Base-by-base conservation (phyloP, 2,329 filamentous ascomycete genomes). In the Alternaria brassicae region DNA sequence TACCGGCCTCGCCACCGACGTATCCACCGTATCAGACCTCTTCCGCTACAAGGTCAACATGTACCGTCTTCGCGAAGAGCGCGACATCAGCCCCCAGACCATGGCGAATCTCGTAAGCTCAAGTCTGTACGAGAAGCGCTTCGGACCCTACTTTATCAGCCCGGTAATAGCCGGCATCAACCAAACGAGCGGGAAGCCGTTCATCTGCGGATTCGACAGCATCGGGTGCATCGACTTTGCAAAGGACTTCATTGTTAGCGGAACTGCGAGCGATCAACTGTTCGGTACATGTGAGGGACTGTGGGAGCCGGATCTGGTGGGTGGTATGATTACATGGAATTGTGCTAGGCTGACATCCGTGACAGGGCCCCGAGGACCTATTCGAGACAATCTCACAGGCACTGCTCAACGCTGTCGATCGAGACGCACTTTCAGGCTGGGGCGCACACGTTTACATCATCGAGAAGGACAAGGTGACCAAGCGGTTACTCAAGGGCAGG, bases 21-120 rank as follows among this genome's bases (percentile, higher is more conserved):
- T 99, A 67, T 88, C 87, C 67, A 98, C 94, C 71, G 94, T 99
- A 70, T 91, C 90, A 73, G 94, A 99, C 82, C 90, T 98, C 70
- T 96, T 99, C 87, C 93, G 95, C 77, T 98, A 97, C 89, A 99
- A 99, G 86, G 92, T 96, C 80, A 99, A 99, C 87, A 96, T 99
- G 91, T 99, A 99, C 87, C 91, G 95, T 68, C 88, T 99, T 75
- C 92, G 95, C 76, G 95, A 99, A 85, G 95, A 99, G 86, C 93
- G 95, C 77, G 87, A 93, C 84, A 98, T 99, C 81, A 90, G 91
- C 56, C 95, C 95, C 44, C 87, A 91, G 79, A 99, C 95, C 59
- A 93, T 99, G 82, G 93, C 95, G 80, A 97, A 99, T 84, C 88
- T 99, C 69, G 93, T 99, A 74, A 92, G 88, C 61, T 75, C 72